phyloP scores from a whole-genome alignment of 345 rosid genomes.

The Eucalyptus camaldulensis region DNA sequence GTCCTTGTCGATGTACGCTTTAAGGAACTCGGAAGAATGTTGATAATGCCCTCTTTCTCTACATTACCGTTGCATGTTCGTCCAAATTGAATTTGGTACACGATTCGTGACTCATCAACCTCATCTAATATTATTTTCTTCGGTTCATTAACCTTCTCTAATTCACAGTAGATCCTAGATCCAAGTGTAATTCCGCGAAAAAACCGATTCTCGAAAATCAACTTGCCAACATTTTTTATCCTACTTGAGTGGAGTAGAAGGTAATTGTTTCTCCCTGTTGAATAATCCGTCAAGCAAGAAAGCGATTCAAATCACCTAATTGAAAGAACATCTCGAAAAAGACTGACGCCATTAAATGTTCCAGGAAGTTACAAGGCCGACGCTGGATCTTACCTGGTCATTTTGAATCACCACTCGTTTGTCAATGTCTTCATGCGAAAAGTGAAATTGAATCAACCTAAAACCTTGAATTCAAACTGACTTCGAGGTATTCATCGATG shows the following conservation, averaged over 20 bases:
- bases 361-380: background rate
- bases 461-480: background rate
- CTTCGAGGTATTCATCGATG: background rate
- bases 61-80: background rate
- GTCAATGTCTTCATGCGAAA: background rate
- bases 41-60: background rate
- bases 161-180: background rate
- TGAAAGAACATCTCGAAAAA: background rate
- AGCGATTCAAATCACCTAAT: background rate
- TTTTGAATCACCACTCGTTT: background rate
- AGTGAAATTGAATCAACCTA: background rate
- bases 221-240: background rate
- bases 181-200: rapidly evolving
- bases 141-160: background rate
- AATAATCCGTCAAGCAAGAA: background rate
- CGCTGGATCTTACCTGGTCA: background rate
- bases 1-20: background rate
- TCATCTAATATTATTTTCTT: background rate
- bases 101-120: background rate
- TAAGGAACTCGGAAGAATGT: background rate
- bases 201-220: background rate
- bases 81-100: background rate
- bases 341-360: background rate
- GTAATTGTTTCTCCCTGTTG: background rate
- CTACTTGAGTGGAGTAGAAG: background rate